Percentiles rank a stretch among this genome's conserved stretches.
phyloP scores from a whole-genome alignment of 108 stramenopile species.

The Pseudonitzschia pungens region DNA sequence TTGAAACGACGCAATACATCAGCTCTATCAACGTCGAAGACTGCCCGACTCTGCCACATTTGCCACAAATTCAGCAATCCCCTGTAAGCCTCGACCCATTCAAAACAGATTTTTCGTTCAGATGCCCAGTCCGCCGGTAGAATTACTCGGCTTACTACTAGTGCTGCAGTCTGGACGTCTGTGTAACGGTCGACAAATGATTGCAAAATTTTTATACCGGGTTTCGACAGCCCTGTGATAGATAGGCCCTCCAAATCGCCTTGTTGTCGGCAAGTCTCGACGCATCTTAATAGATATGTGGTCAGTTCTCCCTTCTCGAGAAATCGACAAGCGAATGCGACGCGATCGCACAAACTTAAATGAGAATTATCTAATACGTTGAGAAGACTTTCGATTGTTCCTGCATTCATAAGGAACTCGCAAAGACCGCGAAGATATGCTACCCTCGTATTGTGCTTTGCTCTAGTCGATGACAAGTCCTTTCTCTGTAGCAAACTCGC shows the following conservation, averaged over 20 bases:
- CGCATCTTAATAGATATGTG: conserved; percentile 52
- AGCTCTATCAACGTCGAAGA: conserved; percentile 79
- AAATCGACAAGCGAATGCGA: conserved; percentile 78
- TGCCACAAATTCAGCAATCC: conserved; percentile 70
- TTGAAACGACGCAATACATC: conserved; percentile 63
- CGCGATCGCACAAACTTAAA: conserved; percentile 70
- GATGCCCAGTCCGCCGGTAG: conserved; percentile 61
- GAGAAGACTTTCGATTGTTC: conserved; percentile 39
- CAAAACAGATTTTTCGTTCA: conserved; percentile 61
- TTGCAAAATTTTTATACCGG: conserved; percentile 73
- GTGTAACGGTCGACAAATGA: conserved; percentile 69
- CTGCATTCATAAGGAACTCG: conserved; percentile 58
- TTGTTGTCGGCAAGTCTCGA: conserved; percentile 50
- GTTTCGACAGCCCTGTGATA: conserved; percentile 72
- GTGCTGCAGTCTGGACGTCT: conserved; percentile 80
- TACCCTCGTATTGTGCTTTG: conserved; percentile 29
- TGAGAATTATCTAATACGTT: conserved; percentile 52
- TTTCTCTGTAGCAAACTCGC: conserved; percentile 51
- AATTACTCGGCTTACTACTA: conserved; percentile 69
- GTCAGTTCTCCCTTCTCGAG: conserved; percentile 51
- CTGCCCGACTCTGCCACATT: conserved; percentile 80
- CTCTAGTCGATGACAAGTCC: conserved; percentile 13
- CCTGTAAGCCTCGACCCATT: conserved; percentile 84
- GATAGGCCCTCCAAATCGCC: conserved; percentile 80
- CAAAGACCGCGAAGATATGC: conserved; percentile 70